Percentiles rank a stretch among this genome's conserved stretches.
Conservation (phyloP, 257 asterid genomes). For the Solanum rostratum region DNA sequence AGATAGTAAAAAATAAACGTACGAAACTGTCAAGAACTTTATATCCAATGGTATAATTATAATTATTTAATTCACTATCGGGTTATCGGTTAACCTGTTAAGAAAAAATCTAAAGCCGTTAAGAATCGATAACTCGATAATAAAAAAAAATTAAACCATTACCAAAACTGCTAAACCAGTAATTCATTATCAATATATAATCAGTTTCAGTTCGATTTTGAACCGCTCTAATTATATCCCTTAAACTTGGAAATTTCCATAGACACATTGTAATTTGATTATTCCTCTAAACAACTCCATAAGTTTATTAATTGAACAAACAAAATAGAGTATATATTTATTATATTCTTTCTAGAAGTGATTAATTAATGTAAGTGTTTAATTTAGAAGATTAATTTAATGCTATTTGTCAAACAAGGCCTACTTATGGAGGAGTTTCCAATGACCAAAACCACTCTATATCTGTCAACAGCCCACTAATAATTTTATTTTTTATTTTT, state of each 20-base stretch:
- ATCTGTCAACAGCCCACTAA: not conserved
- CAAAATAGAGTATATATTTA: not conserved
- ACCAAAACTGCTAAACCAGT: no score
- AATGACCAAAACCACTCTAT: not conserved
- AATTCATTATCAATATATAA: no score
- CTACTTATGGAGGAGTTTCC: not conserved
- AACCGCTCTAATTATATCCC: no score
- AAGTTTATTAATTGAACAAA: not conserved
- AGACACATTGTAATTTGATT: not conserved
- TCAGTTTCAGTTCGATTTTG: no score
- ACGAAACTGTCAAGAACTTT: no score
- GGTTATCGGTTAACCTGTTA: no score
- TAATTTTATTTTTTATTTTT: not conserved
- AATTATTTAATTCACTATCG: no score
- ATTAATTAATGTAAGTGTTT: not conserved
- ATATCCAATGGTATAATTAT: no score
- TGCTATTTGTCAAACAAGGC: not conserved
- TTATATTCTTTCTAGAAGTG: not conserved
- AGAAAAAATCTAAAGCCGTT: no score
- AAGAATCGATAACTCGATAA: no score
- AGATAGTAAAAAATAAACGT: no score
- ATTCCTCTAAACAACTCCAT: not conserved
- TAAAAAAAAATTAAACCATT: no score
- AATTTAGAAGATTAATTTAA: not conserved
- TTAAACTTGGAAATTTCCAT: not conserved